Conservation (phyloP, 495 filamentous ascomycete genomes). For the Penicillium soppii region DNA sequence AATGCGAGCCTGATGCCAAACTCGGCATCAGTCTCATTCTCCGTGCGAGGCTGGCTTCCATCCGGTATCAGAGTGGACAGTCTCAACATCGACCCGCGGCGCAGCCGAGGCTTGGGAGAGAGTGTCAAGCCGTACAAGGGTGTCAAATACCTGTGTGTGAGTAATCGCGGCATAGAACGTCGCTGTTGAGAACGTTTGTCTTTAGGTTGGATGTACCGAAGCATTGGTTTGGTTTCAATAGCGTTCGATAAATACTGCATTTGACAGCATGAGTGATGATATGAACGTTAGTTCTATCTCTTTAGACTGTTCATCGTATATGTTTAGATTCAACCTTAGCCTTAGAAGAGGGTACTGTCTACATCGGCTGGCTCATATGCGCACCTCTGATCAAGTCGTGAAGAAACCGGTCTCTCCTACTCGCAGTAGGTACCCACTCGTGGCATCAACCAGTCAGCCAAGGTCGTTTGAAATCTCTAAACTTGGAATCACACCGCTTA, state of each 20-base stretch:
- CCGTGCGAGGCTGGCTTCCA: slow-evolving; percentile 90
- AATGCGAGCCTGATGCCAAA: slow-evolving; percentile 89
- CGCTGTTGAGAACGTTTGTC: slow-evolving; percentile 28
- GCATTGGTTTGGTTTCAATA: neutral
- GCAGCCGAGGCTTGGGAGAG: slow-evolving; percentile 82
- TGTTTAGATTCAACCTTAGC: too few species aligned
- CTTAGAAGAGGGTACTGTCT: too few species aligned
- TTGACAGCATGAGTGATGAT: slow-evolving; percentile 6
- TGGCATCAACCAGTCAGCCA: too few species aligned
- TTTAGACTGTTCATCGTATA: neutral
- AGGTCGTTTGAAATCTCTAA: too few species aligned
- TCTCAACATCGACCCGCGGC: slow-evolving; percentile 78
- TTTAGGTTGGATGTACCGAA: neutral
- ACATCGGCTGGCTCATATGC: too few species aligned
- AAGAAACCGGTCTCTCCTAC: too few species aligned
- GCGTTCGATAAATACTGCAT: slow-evolving; percentile 1
- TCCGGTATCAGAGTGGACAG: slow-evolving; percentile 94
- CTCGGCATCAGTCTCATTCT: slow-evolving; percentile 83
- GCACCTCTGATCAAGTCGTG: too few species aligned
- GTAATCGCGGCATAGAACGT: slow-evolving; percentile 76
- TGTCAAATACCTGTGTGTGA: slow-evolving; percentile 94
- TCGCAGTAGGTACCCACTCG: too few species aligned
- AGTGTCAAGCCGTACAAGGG: slow-evolving; percentile 95
- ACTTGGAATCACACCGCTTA: too few species aligned
- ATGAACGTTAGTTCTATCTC: neutral